Evolutionary conservation across 2,329 filamentous ascomycete genomes (phyloP), one percentile per base, ranked within the genome.

Genomic region (Ceratocystis papillata): DNA sequence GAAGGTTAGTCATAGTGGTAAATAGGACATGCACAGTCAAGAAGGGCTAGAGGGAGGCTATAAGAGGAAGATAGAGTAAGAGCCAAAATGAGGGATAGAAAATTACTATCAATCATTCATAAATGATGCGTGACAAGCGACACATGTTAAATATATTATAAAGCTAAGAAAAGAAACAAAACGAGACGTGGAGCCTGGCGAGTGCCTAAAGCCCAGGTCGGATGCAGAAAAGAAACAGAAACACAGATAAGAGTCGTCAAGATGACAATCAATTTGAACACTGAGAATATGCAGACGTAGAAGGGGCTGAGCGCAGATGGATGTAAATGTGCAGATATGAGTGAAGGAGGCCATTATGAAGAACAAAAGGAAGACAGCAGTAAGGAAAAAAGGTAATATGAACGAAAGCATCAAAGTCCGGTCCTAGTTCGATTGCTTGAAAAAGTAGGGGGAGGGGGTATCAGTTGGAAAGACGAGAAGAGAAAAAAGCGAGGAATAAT

Each of bases 341-440:
- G 37, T 37, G 17, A 48, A 12, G 22, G 22, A 59, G 41, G 37
- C 33, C 48, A 55, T 46, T 30, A 65, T 41, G 22, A 37, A 25
- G 61, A 50, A 22, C 62, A 41, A 17, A 45, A 37, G 22, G 20
- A 25, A 62, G 44, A 44, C 41, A 8, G 33, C 7, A 37, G 33
- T 37, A 22, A 30, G n/a, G 10, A 61, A 63, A 59, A 30, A 45
- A 64, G 37, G 10, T 37, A 37, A 37, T 12, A 37, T 37, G 37
- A 50, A 67, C 46, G 64, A 65, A 64, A 57, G 37, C 25, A 63
- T 63, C 60, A 63, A 37, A 64, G 44, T 44, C 62, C 48, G 46
- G 55, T 63, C 53, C 46, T 22, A 33, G 17, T 57, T 46, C 33
- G 44, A n/a, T 67, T 33, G 30, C 10, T 12, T 37, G 37, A 15